phyloP scores from a whole-genome alignment of 2,329 filamentous ascomycete genomes.

The Aphanocladium album region DNA sequence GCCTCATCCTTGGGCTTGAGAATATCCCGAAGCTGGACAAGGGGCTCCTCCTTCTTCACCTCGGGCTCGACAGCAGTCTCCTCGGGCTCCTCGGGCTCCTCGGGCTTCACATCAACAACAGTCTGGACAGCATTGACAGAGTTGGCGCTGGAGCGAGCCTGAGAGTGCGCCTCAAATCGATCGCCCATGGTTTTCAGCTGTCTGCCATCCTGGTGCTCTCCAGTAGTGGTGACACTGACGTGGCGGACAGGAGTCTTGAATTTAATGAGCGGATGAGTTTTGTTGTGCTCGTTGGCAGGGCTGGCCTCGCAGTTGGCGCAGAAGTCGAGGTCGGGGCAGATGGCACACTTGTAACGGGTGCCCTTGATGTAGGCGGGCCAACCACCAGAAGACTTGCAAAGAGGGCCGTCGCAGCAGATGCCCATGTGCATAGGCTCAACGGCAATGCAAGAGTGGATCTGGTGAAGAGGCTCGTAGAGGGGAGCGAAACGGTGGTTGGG shows the following conservation, averaged over 20 bases:
- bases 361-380: constrained; percentile 72
- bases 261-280: constrained; percentile 94
- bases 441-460: constrained; percentile 17
- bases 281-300: constrained; percentile 81
- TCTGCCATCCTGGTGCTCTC: constrained; percentile 66
- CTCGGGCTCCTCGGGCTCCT: constrained; percentile 45
- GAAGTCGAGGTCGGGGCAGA: constrained; percentile 93
- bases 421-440: constrained; percentile 60
- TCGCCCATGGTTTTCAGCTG: constrained; percentile 70
- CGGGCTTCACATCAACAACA: constrained; percentile 65
- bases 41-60: constrained; percentile 16
- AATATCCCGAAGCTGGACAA: neutral
- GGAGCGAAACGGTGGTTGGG: constrained; percentile 83
- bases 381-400: constrained; percentile 58
- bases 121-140: constrained; percentile 58
- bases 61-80: constrained; percentile 20
- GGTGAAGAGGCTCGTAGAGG: constrained; percentile 66
- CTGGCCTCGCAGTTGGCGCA: constrained; percentile 90
- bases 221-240: constrained; percentile 79
- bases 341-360: constrained; percentile 91
- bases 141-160: constrained; percentile 39
- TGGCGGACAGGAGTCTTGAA: constrained; percentile 90
- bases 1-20: constrained; percentile 21
- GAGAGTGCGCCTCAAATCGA: constrained; percentile 36
- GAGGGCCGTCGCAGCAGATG: constrained; percentile 90